Percentiles rank a stretch among this genome's conserved stretches.
Conservation (phyloP, 2,329 filamentous ascomycete genomes). For the Verticillium zaregamsianum region DNA sequence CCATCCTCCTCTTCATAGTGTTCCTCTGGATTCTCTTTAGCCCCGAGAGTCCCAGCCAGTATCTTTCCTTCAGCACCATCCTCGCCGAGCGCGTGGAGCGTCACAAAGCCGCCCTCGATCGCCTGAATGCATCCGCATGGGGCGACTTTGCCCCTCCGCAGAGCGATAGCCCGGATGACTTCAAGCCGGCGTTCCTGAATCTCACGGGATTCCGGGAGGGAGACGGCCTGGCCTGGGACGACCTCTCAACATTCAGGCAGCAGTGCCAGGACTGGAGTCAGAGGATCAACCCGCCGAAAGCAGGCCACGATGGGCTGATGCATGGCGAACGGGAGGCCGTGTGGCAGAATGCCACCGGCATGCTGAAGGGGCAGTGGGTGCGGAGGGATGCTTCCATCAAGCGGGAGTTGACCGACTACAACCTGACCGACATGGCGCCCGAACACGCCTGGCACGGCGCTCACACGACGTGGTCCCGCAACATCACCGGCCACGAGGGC, state of each 20-base stretch:
- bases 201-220: conserved; percentile 72
- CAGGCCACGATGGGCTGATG: conserved; percentile 34
- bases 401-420: conserved; percentile 48
- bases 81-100: conserved; percentile 41
- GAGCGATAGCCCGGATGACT: conserved; percentile 8
- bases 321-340: conserved; percentile 38
- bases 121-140: conserved; percentile 55
- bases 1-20: conserved; percentile 36
- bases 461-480: conserved; percentile 65
- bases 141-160: conserved; percentile 52
- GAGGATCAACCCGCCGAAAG: conserved; percentile 41
- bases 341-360: conserved; percentile 79
- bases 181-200: conserved; percentile 50
- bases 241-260: conserved; percentile 62
- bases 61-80: conserved; percentile 22
- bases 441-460: conserved; percentile 59
- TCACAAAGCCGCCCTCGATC: conserved; percentile 46
- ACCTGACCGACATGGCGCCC: conserved; percentile 61
- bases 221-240: conserved; percentile 75
- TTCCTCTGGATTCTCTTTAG: conserved; percentile 40
- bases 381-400: conserved; percentile 46
- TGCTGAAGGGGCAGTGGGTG: conserved; percentile 72
- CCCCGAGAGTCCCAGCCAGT: conserved; percentile 22
- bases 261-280: conserved; percentile 59
- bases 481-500: conserved; percentile 71